Evolutionary conservation across 306 rosid genomes (phyloP), one percentile per base, ranked within the genome.

Genomic region (Trifolium subterraneum): DNA sequence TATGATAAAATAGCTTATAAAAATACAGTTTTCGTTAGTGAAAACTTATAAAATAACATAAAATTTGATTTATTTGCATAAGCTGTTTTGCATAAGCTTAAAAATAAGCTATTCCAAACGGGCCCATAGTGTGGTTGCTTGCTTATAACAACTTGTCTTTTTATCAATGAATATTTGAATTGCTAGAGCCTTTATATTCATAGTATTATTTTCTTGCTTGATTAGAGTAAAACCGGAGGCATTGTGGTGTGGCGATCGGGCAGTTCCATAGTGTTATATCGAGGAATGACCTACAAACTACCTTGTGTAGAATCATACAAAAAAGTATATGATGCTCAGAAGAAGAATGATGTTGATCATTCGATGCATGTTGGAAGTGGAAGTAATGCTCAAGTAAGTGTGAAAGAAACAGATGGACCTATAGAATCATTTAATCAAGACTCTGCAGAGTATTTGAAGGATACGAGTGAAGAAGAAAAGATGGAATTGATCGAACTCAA

Each of bases 241-340:
- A 78, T 89, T 77, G 93, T 93, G 72, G 86, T 93, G 64, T 91
- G 97, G 96, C 89, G 98, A 80, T 93, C 97, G 0, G 98, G 98
- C 45, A 85, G 97, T 77, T 86, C 90, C 36, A 73, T 91, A 60
- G 97, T 93, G 80, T 63, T 93, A 66, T 93, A 88, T 76, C 89
- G 98, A 83, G 97, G 96, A 81, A 78, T 84, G 84, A 64, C 85
- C 42, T 93, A 93, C 86, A 88, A 89, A 73, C 87, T 93, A 72
- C 96, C 87, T 8, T 89, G 97, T 23, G 91, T 91, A 27, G 83
- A 85, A 73, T 74, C 79, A 23, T 89, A 71, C 70, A 25, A 73
- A 7, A 77, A 83, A 59, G 69, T 70, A 55, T 79, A 41, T 63
- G 84, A 64, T 36, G 66, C 77, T 63, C 52, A 74, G 74, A 67